Percentiles rank a stretch among this genome's conserved stretches.
Conservation (phyloP, 2,329 filamentous ascomycete species). For the Talaromyces sp. region DNA sequence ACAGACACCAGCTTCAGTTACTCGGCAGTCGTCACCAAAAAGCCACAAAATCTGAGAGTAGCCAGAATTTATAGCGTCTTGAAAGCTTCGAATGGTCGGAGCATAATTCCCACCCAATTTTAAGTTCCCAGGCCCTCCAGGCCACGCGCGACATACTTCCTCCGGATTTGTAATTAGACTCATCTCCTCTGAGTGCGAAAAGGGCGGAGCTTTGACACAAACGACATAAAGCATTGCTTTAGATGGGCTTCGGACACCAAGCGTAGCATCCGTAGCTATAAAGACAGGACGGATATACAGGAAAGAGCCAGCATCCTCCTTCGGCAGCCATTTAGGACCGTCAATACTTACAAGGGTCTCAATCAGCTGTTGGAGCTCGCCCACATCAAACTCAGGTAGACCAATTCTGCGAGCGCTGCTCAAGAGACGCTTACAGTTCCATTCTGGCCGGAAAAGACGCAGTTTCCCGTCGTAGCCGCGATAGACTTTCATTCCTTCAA, state of each 20-base stretch:
- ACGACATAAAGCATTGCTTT: conserved; percentile 90
- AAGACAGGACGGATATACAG: conserved; percentile 83
- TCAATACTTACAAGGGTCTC: conserved; percentile 47
- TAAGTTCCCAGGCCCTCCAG: conserved; percentile 84
- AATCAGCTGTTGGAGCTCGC: conserved; percentile 66
- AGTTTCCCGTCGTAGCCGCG: conserved; percentile 62
- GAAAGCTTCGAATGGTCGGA: conserved; percentile 71
- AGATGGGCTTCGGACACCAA: conserved; percentile 73
- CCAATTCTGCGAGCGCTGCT: conserved; percentile 57
- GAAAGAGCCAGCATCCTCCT: conserved; percentile 54
- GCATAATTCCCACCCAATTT: conserved; percentile 95
- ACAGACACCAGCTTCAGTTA: conserved; percentile 85
- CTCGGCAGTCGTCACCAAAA: conserved; percentile 68
- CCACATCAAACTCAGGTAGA: conserved; percentile 64
- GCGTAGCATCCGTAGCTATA: conserved; percentile 73
- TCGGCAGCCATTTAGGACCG: conserved; percentile 23
- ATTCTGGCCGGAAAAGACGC: conserved; percentile 64
- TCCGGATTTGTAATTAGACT: conserved; percentile 72
- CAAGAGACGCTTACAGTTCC: conserved; percentile 60
- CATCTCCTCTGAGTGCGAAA: conserved; percentile 40
- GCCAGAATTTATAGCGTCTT: conserved; percentile 65
- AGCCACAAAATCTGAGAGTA: conserved; percentile 94
- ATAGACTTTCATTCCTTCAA: conserved; percentile 71
- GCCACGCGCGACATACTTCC: conserved; percentile 86
- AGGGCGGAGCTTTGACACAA: conserved; percentile 42